Base-by-base conservation (phyloP, 257 asterid species). In the Solanum chmielewskii region DNA sequence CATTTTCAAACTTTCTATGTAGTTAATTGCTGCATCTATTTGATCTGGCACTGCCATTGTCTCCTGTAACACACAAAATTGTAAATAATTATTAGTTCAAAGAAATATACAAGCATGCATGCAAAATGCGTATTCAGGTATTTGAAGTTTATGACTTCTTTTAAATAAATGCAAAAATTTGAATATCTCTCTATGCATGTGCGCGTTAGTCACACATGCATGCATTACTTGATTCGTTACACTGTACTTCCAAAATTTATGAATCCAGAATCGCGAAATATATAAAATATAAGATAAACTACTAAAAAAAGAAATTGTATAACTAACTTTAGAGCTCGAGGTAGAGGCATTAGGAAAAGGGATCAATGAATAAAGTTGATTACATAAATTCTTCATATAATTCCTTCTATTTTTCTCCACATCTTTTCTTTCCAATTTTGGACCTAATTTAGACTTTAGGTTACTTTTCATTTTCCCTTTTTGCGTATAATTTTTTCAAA, bases 381-480 rank as follows among this genome's bases (percentile, higher is more conserved):
- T 78, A 64, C 81, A 90, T 29, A 93, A 94, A 74, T 1, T 81
- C 87, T 92, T 92, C 92, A 92, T 84, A 11, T 86, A 70, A 78
- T n/a, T 86, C 86, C 96, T 93, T 70, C 96, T 84, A 31, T 91
- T 92, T 66, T 92, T 93, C 89, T 93, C 96, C 35, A 91, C 85
- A 23, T 90, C 70, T 84, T 86, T 93, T 52, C 96, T 92, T 69
- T 91, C 94, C 45, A 93, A 88, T 88, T 90, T 90, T 41, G 93
- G 91, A 62, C 84, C 21, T 41, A 86, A 41, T 33, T 73, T 73
- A 73, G 16, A 52, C 5, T 21, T 73, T 27, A 9, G 3, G 49
- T 27, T n/a, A 7, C 31, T 73, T 45, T 71, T 81, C 90, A 82
- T 86, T n/a, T 70, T 27, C 33, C 74, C 49, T 84, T 33, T 33